Evolutionary conservation across 257 asterid species (phyloP), one percentile per base, ranked within the genome.

Genomic region (Lavandula angustifolia): DNA sequence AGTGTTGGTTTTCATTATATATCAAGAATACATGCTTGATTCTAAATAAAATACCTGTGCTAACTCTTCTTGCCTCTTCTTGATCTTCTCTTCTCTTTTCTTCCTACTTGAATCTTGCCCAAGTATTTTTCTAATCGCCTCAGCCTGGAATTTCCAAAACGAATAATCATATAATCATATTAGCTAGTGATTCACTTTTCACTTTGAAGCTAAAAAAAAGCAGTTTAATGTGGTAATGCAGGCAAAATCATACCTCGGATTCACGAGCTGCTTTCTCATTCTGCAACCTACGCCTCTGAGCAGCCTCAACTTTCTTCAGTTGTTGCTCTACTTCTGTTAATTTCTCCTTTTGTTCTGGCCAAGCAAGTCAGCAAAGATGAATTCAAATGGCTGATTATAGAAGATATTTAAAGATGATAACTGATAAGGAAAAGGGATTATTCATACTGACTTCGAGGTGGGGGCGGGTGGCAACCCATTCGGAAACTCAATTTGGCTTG

Each of bases 101-200:
- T 92, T 92, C 83, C 95, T 81, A 73, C 87, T 89, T 32, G 99
- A 90, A 80, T 89, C 99, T 83, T 89, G 97, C 70, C 99, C 99
- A 0, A 92, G 94, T 61, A 92, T 89, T 80, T 82, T 92, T 72
- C 94, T 85, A 70, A 92, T 87, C 57, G 99, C 97, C 66, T 83
- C 89, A 9, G 86, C 89, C 89, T 83, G 55, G 60, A 78, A 54
- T 56, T 71, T 8, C 49, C 33, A 47, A 64, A 54, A 22, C 2
- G 27, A 22, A 0, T 22, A 22, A 22, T 22, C 27, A 22, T 22
- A 22, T 22, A n/a, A n/a, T n/a, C n/a, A n/a, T n/a, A n/a, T n/a
- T n/a, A n/a, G n/a, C n/a, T n/a, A 22, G 27, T 22, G 27, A 22
- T 22, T 22, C 27, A 22, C 27, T 22, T 22, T 22, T 2, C 27